Percentiles rank a stretch among this genome's conserved stretches.
phyloP scores from a whole-genome alignment of 441 rosid species.

The Isatis lusitanica region DNA sequence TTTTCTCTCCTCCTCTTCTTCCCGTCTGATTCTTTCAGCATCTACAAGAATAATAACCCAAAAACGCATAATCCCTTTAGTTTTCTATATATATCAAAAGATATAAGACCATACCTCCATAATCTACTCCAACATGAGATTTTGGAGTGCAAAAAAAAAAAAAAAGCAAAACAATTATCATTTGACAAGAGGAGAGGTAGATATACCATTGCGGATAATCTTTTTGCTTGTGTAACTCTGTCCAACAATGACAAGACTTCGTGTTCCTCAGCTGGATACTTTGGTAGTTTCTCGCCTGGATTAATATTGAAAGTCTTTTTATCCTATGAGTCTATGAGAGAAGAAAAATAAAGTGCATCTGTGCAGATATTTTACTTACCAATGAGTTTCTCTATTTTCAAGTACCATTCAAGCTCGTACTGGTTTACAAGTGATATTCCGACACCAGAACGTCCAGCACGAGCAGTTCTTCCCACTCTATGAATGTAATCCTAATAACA shows the following conservation, averaged over 20 bases:
- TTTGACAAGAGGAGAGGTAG: too few species aligned
- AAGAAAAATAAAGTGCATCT: neutral
- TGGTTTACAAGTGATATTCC: constrained; percentile 91
- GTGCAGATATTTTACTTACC: constrained; percentile 42
- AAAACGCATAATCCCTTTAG: neutral
- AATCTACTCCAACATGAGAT: too few species aligned
- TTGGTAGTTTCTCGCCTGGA: constrained; percentile 72
- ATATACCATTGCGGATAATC: constrained; percentile 60
- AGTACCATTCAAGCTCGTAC: constrained; percentile 94
- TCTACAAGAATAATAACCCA: constrained; percentile 39
- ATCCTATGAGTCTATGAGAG: neutral
- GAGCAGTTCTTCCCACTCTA: constrained; percentile 95
- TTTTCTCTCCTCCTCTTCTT: constrained; percentile 55
- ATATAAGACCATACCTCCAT: too few species aligned
- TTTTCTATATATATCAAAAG: neutral
- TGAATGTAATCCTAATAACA: constrained; percentile 81
- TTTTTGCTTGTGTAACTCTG: constrained; percentile 76
- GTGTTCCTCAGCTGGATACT: constrained; percentile 72
- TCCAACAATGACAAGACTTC: constrained; percentile 77
- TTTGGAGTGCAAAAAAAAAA: too few species aligned
- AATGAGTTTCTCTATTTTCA: constrained; percentile 85
- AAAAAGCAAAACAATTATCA: too few species aligned
- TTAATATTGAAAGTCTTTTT: constrained; percentile 2
- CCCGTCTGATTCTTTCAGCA: constrained; percentile 54
- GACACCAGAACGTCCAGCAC: constrained; percentile 95